A percentile compares a stretch with the other conserved stretches of the same genome.
These are phyloP conservation scores for Brassica cretica DNA, from an alignment of 345 rosid genomes.

Conservation along the genomic window DNA sequence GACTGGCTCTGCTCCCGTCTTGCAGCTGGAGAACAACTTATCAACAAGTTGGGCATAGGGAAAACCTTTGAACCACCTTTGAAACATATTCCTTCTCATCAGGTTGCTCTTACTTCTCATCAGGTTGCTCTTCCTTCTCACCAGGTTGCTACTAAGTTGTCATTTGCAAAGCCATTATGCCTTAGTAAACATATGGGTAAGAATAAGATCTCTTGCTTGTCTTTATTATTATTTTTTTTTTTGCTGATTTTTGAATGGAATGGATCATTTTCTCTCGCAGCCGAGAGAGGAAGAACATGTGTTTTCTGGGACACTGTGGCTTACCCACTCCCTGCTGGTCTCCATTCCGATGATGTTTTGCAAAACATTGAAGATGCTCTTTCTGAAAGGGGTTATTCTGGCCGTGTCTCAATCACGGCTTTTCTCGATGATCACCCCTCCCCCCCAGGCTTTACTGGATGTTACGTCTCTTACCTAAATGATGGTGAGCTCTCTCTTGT, in stretches of 20 bases:
- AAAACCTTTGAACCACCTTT: neutral
- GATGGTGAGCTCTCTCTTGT: neutral
- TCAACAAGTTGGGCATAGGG: neutral
- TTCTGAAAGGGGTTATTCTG: neutral
- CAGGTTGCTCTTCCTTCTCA: neutral
- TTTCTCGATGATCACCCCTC: neutral
- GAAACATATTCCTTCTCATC: neutral
- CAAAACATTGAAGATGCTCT: neutral
- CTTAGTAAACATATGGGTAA: neutral
- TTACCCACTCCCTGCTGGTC: neutral
- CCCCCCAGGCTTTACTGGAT: neutral
- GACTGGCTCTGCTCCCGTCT: neutral
- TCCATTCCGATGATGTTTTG: neutral
- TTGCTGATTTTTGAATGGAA: too few relatives aligned
- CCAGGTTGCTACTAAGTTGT: neutral
- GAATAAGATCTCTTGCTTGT: neutral
- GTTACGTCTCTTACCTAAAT: neutral
- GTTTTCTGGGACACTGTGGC: neutral
- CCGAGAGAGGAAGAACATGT: neutral
- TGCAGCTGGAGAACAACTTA: neutral
- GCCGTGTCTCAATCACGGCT: neutral
- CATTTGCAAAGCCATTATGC: neutral
- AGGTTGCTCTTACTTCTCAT: neutral
- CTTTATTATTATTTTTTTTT: neutral
- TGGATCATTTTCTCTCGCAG: neutral